Evolutionary conservation across 768 basidiomycete genomes (phyloP).

Genomic region (Agrocybe pediades): DNA sequence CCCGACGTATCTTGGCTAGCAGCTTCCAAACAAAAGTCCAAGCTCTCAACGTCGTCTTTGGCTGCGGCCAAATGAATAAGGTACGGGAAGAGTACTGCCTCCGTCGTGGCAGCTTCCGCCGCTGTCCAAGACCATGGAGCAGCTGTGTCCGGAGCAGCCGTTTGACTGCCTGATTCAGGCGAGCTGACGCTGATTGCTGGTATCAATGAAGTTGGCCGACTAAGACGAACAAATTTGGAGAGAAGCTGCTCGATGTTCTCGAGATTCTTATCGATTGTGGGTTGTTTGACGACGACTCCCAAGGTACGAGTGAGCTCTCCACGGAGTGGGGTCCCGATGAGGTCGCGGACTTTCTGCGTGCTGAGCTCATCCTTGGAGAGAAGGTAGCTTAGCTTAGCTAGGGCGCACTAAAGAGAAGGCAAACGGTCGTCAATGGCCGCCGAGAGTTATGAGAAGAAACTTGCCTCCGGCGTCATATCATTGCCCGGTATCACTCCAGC

Average conservation of each 20-base stretch:
- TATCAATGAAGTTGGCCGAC: constrained; percentile 35
- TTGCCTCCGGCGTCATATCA: constrained; percentile 96
- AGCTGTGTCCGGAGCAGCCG: constrained; percentile 41
- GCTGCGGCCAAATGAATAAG: constrained; percentile 80
- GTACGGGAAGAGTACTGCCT: constrained; percentile 73
- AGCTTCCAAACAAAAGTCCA: constrained; percentile 59
- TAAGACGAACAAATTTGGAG: constrained; percentile 68
- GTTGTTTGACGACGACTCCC: constrained; percentile 43
- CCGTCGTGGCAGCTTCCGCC: constrained; percentile 69
- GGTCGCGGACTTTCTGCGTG: constrained; percentile 64
- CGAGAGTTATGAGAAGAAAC: background rate
- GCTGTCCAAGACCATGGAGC: constrained; percentile 83
- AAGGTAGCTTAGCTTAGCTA: constrained; percentile 88
- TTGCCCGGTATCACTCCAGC: constrained; percentile 83
- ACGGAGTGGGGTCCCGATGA: constrained; percentile 79
- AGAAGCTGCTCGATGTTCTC: constrained; percentile 68
- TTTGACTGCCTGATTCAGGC: constrained; percentile 38
- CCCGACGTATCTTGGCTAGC: constrained; percentile 28
- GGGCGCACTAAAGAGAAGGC: constrained; percentile 67
- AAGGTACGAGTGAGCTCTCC: constrained; percentile 78
- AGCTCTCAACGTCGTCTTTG: constrained; percentile 61
- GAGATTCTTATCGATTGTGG: constrained; percentile 48
- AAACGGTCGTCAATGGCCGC: background rate
- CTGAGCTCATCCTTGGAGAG: constrained; percentile 84
- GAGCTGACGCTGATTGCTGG: constrained; percentile 35